phyloP scores from a whole-genome alignment of 192 early-diverging fungal genomes.

The Rhizophagus prolifer region DNA sequence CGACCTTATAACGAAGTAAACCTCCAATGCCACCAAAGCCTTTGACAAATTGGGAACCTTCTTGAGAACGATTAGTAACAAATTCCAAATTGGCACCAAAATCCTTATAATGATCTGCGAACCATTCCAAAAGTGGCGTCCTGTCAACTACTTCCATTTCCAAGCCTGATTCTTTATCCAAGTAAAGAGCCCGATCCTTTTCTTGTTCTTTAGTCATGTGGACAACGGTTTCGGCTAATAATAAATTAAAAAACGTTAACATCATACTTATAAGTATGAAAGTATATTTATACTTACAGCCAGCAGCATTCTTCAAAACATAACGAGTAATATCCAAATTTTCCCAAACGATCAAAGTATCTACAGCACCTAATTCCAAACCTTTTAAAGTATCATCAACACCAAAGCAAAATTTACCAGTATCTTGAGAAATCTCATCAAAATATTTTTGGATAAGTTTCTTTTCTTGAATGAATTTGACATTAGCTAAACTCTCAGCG shows the following conservation, averaged over 20 bases:
- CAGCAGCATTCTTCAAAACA: constrained; percentile 72
- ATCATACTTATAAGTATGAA: too few relatives aligned
- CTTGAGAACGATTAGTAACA: constrained; percentile 93
- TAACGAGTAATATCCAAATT: constrained; percentile 82
- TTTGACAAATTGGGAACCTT: constrained; percentile 96
- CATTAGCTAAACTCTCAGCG: constrained; percentile 88
- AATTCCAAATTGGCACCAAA: constrained; percentile 94
- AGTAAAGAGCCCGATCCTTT: constrained; percentile 70
- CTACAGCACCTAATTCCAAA: constrained; percentile 97
- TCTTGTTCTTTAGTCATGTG: constrained; percentile 88
- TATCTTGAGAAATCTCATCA: constrained; percentile 95
- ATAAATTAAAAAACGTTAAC: not conserved
- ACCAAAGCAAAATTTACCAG: constrained; percentile 95
- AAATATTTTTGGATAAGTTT: constrained; percentile 95
- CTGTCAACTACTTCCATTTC: constrained; percentile 85
- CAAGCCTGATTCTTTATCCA: constrained; percentile 60
- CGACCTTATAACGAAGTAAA: constrained; percentile 93
- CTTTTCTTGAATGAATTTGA: constrained; percentile 99
- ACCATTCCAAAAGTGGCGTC: constrained; percentile 91
- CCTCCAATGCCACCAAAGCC: constrained; percentile 99
- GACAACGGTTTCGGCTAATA: constrained; percentile 56
- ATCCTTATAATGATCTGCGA: constrained; percentile 96
- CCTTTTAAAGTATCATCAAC: constrained; percentile 95
- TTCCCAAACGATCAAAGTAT: constrained; percentile 97
- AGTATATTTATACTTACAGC: constrained; percentile 35